Base-by-base conservation (phyloP, 176 grass and related monocot species). In the Carex pumila region DNA sequence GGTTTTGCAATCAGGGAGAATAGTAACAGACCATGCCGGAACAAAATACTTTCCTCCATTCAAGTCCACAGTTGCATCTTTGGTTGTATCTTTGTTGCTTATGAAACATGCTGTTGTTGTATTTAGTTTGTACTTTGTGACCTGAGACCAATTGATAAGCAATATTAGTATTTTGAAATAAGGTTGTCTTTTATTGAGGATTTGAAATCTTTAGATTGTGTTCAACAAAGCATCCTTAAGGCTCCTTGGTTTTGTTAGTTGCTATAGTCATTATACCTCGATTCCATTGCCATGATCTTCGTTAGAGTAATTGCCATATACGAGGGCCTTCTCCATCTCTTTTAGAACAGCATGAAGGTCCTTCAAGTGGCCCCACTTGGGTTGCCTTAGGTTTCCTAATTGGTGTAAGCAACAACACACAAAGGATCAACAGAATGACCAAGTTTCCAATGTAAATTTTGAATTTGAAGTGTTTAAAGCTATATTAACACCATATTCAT, bases 301-400 rank as follows among this genome's bases (percentile, higher is more conserved):
- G 25, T 97, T 84, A 0, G 63, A 86, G 19, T 87, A 62, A 34
- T 91, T 21, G 1, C 94, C 92, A 3, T 94, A 75, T 43, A 88
- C 61, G 13, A 97, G 87, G 1, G 61, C 47, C 36, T 91, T 89
- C 85, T 97, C 94, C 47, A 92, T 90, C 39, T 86, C 77, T 71
- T 75, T 90, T 55, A 94, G 65, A 2, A 91, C 41, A 29, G 59
- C 70, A 82, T 97, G 94, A 21, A 97, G 90, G 34, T 92, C 85
- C 79, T 94, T 94, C 79, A 97, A 62, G 84, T 97, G 94, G 1
- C 94, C 92, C 65, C 91, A 97, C 31, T 97, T 97, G 2, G 90
- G 90, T 18, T 94, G 92, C 84, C 92, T 90, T 36, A 90, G 81
- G 88, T 89, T 89, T 58, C 91, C 91, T 92, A 52, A 25, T 56